phyloP scores from a whole-genome alignment of 2,329 filamentous ascomycete species.

The Monilinia aucupariae region DNA sequence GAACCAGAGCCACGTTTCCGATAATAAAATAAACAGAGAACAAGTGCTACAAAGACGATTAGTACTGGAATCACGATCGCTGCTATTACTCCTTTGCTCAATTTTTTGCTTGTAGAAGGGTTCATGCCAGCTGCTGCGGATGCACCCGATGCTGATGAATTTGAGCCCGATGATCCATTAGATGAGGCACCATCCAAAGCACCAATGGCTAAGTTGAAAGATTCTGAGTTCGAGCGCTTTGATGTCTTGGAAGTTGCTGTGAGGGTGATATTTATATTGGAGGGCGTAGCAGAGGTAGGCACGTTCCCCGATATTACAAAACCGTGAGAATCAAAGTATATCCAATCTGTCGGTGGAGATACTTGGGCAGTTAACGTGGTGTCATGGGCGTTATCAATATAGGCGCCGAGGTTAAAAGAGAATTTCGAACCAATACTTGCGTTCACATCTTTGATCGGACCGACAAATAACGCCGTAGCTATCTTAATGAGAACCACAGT shows the following conservation, averaged over 20 bases:
- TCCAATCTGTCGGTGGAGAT: slow-evolving; percentile 25
- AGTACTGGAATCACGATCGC: slow-evolving; percentile 28
- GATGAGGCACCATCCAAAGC: slow-evolving; percentile 1
- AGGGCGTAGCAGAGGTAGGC: slow-evolving; percentile 19
- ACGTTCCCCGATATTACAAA: slow-evolving; percentile 29
- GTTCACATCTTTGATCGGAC: slow-evolving; percentile 24
- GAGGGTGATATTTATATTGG: slow-evolving; percentile 25
- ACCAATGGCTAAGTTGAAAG: slow-evolving; percentile 24
- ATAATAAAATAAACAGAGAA: slow-evolving; percentile 26
- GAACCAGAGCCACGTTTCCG: slow-evolving; percentile 18
- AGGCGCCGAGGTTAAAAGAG: slow-evolving; percentile 26
- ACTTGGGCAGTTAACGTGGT: slow-evolving; percentile 23
- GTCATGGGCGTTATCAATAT: slow-evolving; percentile 27
- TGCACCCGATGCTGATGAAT: slow-evolving; percentile 17
- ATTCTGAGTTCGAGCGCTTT: slow-evolving; percentile 19
- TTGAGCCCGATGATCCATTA: slow-evolving; percentile 1
- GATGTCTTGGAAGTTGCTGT: slow-evolving; percentile 26
- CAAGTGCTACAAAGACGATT: slow-evolving; percentile 20
- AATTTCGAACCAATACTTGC: slow-evolving; percentile 28
- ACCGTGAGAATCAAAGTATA: slow-evolving; percentile 29
- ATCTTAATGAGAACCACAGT: slow-evolving; percentile 44
- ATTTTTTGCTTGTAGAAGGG: neutral
- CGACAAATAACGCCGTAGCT: slow-evolving; percentile 23
- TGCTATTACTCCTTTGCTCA: slow-evolving; percentile 23
- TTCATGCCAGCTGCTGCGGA: slow-evolving; percentile 1